phyloP scores from a whole-genome alignment of 192 early-diverging fungal species.

The Umbelopsis vinacea region DNA sequence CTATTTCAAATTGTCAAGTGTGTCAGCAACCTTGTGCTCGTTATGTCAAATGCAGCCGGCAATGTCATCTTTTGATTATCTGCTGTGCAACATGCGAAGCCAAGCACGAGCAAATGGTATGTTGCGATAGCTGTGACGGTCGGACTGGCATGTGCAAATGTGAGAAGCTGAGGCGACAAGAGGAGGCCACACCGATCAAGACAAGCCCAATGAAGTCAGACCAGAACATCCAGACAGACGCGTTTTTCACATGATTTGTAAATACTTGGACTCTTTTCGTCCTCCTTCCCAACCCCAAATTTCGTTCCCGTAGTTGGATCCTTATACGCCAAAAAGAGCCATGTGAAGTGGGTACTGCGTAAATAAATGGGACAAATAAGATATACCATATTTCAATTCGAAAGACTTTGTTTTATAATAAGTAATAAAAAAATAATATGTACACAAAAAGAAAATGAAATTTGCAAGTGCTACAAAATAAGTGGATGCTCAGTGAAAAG shows the following conservation, averaged over 20 bases:
- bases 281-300: not conserved
- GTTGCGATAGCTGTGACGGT: constrained; percentile 8
- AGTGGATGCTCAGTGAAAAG: not conserved
- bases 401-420: too few relatives aligned
- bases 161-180: not conserved
- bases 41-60: constrained; percentile 54
- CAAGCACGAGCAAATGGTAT: constrained; percentile 12
- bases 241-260: constrained; percentile 4
- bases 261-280: not conserved
- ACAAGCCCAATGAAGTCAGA: not conserved
- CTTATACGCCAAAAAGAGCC: not conserved
- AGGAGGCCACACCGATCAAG: not conserved
- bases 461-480: not conserved
- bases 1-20: constrained; percentile 44
- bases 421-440: constrained; percentile 1
- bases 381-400: too few relatives aligned
- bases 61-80: constrained; percentile 59
- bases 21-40: constrained; percentile 46
- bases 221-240: too few relatives aligned
- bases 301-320: not conserved
- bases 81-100: constrained; percentile 35
- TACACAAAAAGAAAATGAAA: not conserved
- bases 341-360: not conserved
- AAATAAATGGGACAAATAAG: not conserved
- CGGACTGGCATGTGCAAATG: constrained; percentile 10